phyloP scores from a whole-genome alignment of 2,329 filamentous ascomycete species.

The Fusarium pilosicola region DNA sequence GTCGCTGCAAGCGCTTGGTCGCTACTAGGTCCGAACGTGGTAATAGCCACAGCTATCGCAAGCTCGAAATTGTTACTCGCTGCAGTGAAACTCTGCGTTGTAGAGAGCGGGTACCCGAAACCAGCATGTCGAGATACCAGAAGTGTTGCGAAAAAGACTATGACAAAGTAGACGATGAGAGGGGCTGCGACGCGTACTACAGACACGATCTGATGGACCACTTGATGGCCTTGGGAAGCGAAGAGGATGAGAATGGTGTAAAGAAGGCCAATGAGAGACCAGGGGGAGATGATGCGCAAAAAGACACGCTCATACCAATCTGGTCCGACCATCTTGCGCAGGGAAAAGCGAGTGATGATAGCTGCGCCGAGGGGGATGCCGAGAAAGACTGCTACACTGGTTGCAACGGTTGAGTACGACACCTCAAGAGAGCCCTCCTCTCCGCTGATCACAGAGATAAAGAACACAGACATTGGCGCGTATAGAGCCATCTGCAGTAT shows the following conservation, averaged over 20 bases:
- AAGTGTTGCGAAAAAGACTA: constrained; percentile 78
- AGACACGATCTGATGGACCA: constrained; percentile 84
- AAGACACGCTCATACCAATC: constrained; percentile 76
- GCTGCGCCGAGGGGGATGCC: constrained; percentile 85
- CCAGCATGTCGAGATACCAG: constrained; percentile 70
- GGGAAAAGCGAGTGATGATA: constrained; percentile 74
- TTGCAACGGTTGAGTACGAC: constrained; percentile 76
- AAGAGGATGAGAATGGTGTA: constrained; percentile 91
- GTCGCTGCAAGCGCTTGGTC: constrained; percentile 85
- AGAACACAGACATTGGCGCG: constrained; percentile 74
- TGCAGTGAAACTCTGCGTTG: constrained; percentile 87
- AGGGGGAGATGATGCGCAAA: constrained; percentile 74
- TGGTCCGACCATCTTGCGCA: constrained; percentile 65
- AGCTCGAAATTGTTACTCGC: constrained; percentile 95
- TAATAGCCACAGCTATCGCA: constrained; percentile 87
- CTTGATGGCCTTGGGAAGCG: constrained; percentile 79
- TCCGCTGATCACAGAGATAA: constrained; percentile 74
- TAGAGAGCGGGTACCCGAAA: constrained; percentile 75
- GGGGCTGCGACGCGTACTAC: constrained; percentile 85
- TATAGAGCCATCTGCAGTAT: constrained; percentile 79
- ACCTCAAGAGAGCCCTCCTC: constrained; percentile 50
- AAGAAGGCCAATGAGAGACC: constrained; percentile 82
- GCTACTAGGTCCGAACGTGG: constrained; percentile 80
- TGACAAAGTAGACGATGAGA: constrained; percentile 80
- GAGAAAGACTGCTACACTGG: constrained; percentile 84